Percentiles rank a stretch among this genome's conserved stretches.
phyloP scores from a whole-genome alignment of 257 asterid species.

The Salvia splendens region DNA sequence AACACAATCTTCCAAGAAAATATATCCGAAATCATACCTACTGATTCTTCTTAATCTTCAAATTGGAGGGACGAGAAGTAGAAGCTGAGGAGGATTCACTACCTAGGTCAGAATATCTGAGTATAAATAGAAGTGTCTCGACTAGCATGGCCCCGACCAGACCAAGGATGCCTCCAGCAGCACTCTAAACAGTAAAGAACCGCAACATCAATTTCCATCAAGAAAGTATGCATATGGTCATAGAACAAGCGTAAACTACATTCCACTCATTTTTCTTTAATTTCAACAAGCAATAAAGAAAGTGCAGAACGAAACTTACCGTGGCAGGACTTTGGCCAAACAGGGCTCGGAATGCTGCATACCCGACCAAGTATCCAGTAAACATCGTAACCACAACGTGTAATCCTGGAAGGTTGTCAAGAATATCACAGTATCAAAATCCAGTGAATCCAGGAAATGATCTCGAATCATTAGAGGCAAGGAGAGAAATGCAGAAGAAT shows the following conservation, averaged over 20 bases:
- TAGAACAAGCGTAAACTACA: background rate
- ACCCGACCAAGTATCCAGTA: slow-evolving; percentile 86
- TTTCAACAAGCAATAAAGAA: background rate
- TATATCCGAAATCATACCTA: slow-evolving; percentile 29
- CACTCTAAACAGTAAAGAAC: slow-evolving; percentile 50
- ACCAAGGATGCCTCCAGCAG: slow-evolving; percentile 98
- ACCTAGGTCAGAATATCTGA: slow-evolving; percentile 53
- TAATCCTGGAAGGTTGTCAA: slow-evolving; percentile 57
- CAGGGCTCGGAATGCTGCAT: slow-evolving; percentile 87
- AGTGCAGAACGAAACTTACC: slow-evolving; percentile 49
- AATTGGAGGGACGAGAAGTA: slow-evolving; percentile 37
- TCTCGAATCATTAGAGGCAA: slow-evolving; percentile 5
- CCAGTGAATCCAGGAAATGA: slow-evolving; percentile 12
- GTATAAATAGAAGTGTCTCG: slow-evolving; percentile 77
- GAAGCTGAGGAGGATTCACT: slow-evolving; percentile 35
- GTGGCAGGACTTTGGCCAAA: slow-evolving; percentile 68
- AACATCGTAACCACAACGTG: slow-evolving; percentile 84
- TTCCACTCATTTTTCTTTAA: background rate
- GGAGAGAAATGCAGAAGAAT: background rate
- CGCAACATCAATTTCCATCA: slow-evolving; percentile 15
- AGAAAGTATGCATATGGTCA: background rate
- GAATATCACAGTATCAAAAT: background rate
- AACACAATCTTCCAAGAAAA: background rate
- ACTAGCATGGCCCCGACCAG: slow-evolving; percentile 84
- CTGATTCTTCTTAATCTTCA: slow-evolving; percentile 58